These are phyloP conservation scores for Tulasnella sp. DNA, from an alignment of 768 basidiomycete species.

Conservation along the genomic window DNA sequence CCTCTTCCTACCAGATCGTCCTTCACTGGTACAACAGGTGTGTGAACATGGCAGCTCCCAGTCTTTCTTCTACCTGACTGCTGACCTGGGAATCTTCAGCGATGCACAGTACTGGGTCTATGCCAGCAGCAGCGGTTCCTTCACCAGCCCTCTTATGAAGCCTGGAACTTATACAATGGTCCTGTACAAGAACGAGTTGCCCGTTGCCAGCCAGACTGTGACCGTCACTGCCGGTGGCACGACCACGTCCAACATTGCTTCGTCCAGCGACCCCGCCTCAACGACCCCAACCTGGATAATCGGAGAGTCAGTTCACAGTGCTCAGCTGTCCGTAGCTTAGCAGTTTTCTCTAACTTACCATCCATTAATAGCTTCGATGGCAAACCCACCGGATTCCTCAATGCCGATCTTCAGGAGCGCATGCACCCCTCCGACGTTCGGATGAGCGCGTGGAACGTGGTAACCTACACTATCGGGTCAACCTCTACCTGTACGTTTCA, in stretches of 20 bases:
- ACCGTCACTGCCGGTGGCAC: constrained; percentile 39
- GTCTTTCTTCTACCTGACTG: neutral
- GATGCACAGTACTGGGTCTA: constrained; percentile 42
- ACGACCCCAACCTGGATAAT: constrained; percentile 14
- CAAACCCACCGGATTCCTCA: constrained; percentile 35
- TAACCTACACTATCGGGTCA: constrained; percentile 10
- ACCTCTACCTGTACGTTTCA: neutral
- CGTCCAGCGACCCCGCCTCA: constrained; percentile 23
- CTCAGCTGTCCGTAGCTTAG: neutral
- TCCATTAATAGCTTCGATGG: neutral
- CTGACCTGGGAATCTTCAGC: constrained; percentile 30
- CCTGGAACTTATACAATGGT: constrained; percentile 44
- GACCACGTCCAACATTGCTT: constrained; percentile 28
- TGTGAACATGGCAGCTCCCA: neutral
- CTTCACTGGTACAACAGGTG: constrained; percentile 15
- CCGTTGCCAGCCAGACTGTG: constrained; percentile 39
- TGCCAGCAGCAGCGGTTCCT: constrained; percentile 35
- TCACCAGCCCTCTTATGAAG: constrained; percentile 41
- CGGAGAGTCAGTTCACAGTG: constrained; percentile 1
- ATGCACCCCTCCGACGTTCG: constrained; percentile 19
- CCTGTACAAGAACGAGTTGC: constrained; percentile 42
- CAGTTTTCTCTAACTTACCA: neutral
- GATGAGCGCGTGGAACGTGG: constrained; percentile 12
- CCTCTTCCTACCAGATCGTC: constrained; percentile 32
- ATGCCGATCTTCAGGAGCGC: constrained; percentile 24